These are phyloP conservation scores for Hibiscus trionum DNA, from an alignment of 345 rosid genomes.

Conservation along the genomic window DNA sequence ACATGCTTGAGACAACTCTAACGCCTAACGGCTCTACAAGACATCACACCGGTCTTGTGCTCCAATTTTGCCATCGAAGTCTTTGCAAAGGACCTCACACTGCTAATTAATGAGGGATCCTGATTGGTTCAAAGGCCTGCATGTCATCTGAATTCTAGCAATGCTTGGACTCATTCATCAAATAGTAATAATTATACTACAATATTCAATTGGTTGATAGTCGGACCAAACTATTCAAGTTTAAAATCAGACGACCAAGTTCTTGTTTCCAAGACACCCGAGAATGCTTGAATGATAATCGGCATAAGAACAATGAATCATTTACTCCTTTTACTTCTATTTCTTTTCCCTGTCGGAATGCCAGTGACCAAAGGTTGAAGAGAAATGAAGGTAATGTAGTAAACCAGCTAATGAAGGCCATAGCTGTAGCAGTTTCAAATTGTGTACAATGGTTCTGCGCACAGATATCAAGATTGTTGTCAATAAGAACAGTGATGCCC, in stretches of 20 bases:
- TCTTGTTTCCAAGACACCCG: not conserved
- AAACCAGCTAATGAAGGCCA: conserved; percentile 45
- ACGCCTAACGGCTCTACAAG: conserved; percentile 90
- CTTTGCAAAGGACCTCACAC: too few species aligned
- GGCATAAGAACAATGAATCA: not conserved
- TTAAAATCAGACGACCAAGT: not conserved
- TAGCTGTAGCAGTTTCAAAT: conserved; percentile 40
- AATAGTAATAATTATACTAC: too few species aligned
- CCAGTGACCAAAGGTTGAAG: conserved; percentile 67
- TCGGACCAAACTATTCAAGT: not conserved
- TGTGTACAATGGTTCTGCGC: conserved; percentile 47
- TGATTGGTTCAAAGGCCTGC: too few species aligned
- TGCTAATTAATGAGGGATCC: too few species aligned
- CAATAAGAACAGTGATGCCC: conserved; percentile 71
- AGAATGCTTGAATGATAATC: too few species aligned
- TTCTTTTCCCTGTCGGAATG: conserved; percentile 32
- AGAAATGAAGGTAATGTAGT: conserved; percentile 57
- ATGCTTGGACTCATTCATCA: too few species aligned
- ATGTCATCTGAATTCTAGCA: too few species aligned
- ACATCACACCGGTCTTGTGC: conserved; percentile 69
- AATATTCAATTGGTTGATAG: too few species aligned
- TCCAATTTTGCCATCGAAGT: conserved; percentile 70
- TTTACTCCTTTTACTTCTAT: not conserved
- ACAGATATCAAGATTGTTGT: conserved; percentile 58
- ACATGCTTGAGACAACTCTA: conserved; percentile 98